Conservation (phyloP, 768 basidiomycete genomes). For the Suillus tomentosus region DNA sequence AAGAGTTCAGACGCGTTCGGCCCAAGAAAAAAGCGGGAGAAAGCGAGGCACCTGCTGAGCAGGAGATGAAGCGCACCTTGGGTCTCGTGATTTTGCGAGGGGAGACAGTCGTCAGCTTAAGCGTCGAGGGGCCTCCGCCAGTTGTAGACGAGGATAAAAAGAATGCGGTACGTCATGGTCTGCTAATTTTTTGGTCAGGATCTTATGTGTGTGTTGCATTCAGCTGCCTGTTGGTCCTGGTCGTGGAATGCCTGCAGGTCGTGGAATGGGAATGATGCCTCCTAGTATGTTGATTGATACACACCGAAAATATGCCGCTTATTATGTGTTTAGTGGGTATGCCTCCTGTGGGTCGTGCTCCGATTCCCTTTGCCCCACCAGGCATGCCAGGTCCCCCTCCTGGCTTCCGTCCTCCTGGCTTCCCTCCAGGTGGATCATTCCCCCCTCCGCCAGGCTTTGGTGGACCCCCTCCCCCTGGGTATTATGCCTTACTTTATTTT, state of each 20-base stretch:
- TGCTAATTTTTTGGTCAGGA: slow-evolving; percentile 10
- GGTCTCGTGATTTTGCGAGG: slow-evolving; percentile 97
- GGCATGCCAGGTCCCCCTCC: slow-evolving; percentile 88
- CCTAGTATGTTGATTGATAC: slow-evolving; percentile 55
- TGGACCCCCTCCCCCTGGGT: slow-evolving; percentile 88
- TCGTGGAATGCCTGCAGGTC: slow-evolving; percentile 92
- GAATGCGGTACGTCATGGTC: slow-evolving; percentile 56
- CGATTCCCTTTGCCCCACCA: slow-evolving; percentile 61
- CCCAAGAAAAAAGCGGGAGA: slow-evolving; percentile 90
- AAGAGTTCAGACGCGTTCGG: slow-evolving; percentile 92
- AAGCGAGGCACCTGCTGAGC: slow-evolving; percentile 68
- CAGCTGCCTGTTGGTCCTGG: slow-evolving; percentile 90
- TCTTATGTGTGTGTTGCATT: slow-evolving; percentile 23
- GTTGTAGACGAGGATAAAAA: slow-evolving; percentile 89
- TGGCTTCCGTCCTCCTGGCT: slow-evolving; percentile 82
- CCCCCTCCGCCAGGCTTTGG: slow-evolving; percentile 80
- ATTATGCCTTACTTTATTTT: slow-evolving; percentile 14
- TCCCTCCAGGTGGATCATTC: slow-evolving; percentile 81
- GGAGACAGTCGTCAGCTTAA: slow-evolving; percentile 93
- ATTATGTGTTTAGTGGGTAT: slow-evolving; percentile 48
- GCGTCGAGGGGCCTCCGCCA: slow-evolving; percentile 94
- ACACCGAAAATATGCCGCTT: slow-evolving; percentile 16
- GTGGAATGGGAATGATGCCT: slow-evolving; percentile 96
- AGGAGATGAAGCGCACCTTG: slow-evolving; percentile 94
- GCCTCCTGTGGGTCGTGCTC: slow-evolving; percentile 65